phyloP scores from a whole-genome alignment of 345 rosid genomes.

The Acer campestre region DNA sequence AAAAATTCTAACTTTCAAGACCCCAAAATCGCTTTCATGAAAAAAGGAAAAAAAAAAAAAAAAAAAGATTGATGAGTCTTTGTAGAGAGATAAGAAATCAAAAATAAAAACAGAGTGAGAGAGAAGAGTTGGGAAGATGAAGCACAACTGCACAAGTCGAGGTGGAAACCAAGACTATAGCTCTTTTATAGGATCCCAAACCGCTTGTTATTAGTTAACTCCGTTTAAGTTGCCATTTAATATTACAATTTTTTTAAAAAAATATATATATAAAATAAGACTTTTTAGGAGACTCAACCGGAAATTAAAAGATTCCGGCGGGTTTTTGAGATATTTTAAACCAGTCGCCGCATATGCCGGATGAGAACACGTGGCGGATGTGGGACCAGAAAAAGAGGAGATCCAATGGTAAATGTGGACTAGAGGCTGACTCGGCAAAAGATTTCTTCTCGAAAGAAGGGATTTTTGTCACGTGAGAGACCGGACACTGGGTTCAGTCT shows the following conservation, averaged over 20 bases:
- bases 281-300: neutral
- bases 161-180: constrained; percentile 20
- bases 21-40: neutral
- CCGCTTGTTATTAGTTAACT: constrained; percentile 21
- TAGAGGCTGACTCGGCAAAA: constrained; percentile 38
- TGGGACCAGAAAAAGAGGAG: neutral
- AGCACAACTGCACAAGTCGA: constrained; percentile 1
- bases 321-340: neutral
- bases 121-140: constrained; percentile 1
- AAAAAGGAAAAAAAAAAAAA: neutral
- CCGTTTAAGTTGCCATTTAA: constrained; percentile 18
- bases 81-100: neutral
- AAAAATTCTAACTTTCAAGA: neutral
- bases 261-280: neutral
- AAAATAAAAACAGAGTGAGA: neutral
- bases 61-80: neutral
- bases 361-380: constrained; percentile 25
- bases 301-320: constrained; percentile 7
- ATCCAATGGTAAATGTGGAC: constrained; percentile 18
- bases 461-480: constrained; percentile 51
- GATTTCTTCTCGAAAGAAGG: constrained; percentile 30
- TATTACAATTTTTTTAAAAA: neutral
- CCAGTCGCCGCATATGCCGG: constrained; percentile 45
- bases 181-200: constrained; percentile 48
- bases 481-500: constrained; percentile 32